phyloP scores from a whole-genome alignment of 1,284 basidiomycete genomes.

The Erythrobasidium hasegawianum region DNA sequence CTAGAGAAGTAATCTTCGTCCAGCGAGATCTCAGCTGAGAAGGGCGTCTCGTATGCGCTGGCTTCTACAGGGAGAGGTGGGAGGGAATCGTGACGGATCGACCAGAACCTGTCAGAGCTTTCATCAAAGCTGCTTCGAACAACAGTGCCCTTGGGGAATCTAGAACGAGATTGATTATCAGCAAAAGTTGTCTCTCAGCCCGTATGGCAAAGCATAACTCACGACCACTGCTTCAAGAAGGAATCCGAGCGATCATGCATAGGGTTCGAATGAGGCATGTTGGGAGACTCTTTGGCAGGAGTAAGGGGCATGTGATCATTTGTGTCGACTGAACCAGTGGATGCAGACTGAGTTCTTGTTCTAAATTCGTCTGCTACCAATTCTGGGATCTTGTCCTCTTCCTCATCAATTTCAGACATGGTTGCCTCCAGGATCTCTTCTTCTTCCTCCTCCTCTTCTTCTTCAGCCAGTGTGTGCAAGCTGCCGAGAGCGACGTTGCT shows the following conservation, averaged over 20 bases:
- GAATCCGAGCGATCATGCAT: constrained; percentile 31
- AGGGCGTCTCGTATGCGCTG: constrained; percentile 17
- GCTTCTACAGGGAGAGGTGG: constrained; percentile 18
- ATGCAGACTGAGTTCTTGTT: constrained; percentile 21
- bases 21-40: constrained; percentile 33
- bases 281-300: constrained; percentile 12
- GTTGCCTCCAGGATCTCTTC: constrained; percentile 8
- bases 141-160: constrained; percentile 36
- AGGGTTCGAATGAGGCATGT: constrained; percentile 9
- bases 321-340: constrained; percentile 17
- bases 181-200: neutral
- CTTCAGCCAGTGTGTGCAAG: constrained; percentile 45
- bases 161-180: neutral
- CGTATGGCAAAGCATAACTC: neutral
- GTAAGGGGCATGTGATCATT: constrained; percentile 31
- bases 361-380: constrained; percentile 27
- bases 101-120: constrained; percentile 25
- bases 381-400: constrained; percentile 31
- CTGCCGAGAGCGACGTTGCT: constrained; percentile 19
- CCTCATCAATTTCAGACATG: constrained; percentile 19
- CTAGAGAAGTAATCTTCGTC: constrained; percentile 32
- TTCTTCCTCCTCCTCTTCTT: constrained; percentile 43
- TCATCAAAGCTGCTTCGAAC: constrained; percentile 11
- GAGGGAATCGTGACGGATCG: constrained; percentile 12
- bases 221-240: constrained; percentile 36